These are phyloP conservation scores for Novymonas esmeraldas DNA, from an alignment of 208 protist species.

Conservation along the genomic window DNA sequence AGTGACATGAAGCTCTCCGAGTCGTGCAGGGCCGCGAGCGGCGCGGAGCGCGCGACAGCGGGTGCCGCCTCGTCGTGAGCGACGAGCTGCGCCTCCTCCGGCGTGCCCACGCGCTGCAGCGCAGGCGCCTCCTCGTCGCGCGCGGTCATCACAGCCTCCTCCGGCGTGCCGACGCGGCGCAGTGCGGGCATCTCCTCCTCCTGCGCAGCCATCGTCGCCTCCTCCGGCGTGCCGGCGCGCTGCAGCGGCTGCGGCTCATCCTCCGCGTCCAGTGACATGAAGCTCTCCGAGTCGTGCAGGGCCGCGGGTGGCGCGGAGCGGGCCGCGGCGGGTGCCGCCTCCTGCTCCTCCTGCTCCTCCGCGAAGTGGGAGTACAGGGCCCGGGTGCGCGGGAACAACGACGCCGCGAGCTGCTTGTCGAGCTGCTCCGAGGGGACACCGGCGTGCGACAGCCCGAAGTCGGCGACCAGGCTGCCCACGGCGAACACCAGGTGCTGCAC, in stretches of 20 bases:
- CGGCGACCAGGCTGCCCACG: constrained; percentile 27
- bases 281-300: constrained; percentile 23
- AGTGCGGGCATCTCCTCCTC: not conserved
- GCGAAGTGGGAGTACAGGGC: constrained; percentile 16
- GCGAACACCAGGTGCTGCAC: constrained; percentile 22
- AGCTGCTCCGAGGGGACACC: constrained; percentile 18
- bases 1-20: constrained; percentile 2
- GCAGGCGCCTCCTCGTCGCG: not conserved
- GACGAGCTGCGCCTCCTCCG: not conserved
- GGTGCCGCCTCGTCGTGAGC: no score
- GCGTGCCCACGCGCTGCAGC: constrained; percentile 4
- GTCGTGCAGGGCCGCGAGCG: not conserved
- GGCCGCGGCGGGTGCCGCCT: not conserved
- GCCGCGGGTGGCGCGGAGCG: not conserved
- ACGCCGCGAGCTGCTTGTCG: constrained; percentile 20
- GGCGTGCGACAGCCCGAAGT: constrained; percentile 31
- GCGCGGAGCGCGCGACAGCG: not conserved
- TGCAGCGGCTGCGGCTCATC: not conserved
- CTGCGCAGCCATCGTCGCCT: not conserved
- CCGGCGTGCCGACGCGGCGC: not conserved
- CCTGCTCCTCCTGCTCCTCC: not conserved
- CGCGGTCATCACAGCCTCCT: not conserved
- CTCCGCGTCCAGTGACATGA: constrained; percentile 16
- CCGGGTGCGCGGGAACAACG: constrained; percentile 22
- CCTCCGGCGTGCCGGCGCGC: not conserved